phyloP scores from a whole-genome alignment of 768 basidiomycete species.

The Suillus occidentalis region DNA sequence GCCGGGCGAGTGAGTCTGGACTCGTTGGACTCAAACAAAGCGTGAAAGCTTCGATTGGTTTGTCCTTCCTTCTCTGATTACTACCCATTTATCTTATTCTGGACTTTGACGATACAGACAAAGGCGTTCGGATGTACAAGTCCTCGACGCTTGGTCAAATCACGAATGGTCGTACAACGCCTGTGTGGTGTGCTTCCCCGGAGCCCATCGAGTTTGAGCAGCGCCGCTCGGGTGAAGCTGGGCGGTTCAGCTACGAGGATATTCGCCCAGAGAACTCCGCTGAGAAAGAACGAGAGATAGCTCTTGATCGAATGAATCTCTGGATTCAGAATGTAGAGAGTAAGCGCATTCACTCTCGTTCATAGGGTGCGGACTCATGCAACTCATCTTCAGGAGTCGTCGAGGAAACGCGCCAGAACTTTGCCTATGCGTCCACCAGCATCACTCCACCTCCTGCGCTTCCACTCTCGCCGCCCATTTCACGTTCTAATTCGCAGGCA shows the following conservation, averaged over 20 bases:
- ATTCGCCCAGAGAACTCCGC: constrained; percentile 23
- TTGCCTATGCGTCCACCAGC: constrained; percentile 47
- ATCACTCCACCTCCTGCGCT: constrained; percentile 57
- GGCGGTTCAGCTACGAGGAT: constrained; percentile 35
- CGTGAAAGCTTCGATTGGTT: constrained; percentile 75
- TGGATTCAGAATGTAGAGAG: constrained; percentile 87
- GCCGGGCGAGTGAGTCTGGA: constrained; percentile 36
- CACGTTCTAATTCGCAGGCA: constrained; percentile 46
- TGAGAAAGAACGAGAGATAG: constrained; percentile 25
- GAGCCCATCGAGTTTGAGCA: constrained; percentile 33
- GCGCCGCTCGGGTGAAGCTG: constrained; percentile 31
- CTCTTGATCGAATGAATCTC: constrained; percentile 66
- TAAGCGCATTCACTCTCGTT: constrained; percentile 38
- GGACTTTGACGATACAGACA: constrained; percentile 43
- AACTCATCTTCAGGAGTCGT: constrained; percentile 59
- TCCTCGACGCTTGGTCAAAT: constrained; percentile 52
- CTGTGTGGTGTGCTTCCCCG: constrained; percentile 30
- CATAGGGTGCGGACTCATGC: constrained; percentile 10
- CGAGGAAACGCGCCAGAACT: constrained; percentile 76
- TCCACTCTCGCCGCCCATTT: constrained; percentile 53
- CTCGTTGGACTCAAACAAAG: constrained; percentile 62
- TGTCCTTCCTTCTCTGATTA: constrained; percentile 13
- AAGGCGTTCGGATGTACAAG: constrained; percentile 68
- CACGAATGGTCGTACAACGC: constrained; percentile 29
- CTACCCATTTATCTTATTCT: not conserved